Percentiles rank a stretch among this genome's conserved stretches.
phyloP scores from a whole-genome alignment of 2,329 filamentous ascomycete genomes.

The Tolypocladium paradoxum region DNA sequence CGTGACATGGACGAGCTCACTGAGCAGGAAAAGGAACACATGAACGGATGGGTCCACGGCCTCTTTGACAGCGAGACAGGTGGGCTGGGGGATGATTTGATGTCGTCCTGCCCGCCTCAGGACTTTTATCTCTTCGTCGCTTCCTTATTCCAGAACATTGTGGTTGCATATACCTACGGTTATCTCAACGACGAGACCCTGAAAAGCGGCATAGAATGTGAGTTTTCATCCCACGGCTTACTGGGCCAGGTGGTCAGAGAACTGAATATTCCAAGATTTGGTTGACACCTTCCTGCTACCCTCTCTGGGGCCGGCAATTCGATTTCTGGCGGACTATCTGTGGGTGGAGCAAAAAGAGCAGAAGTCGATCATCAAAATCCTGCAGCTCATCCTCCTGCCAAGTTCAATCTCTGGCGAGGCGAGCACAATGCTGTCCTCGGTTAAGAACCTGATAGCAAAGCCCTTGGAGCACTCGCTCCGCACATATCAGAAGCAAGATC shows the following conservation, averaged over 20 bases:
- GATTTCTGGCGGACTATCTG: conserved; percentile 60
- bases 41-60: conserved; percentile 66
- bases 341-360: conserved; percentile 57
- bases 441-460: conserved; percentile 61
- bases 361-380: conserved; percentile 57
- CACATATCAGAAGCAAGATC: conserved; percentile 54
- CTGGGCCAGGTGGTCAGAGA: background rate
- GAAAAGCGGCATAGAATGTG: conserved; percentile 67
- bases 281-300: conserved; percentile 74
- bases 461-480: conserved; percentile 57
- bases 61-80: conserved; percentile 65
- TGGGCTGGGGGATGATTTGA: conserved; percentile 67
- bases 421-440: conserved; percentile 56
- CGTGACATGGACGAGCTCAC: conserved; percentile 49
- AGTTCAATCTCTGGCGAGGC: conserved; percentile 63
- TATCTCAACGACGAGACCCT: conserved; percentile 58
- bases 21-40: conserved; percentile 52
- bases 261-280: conserved; percentile 39
- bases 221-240: conserved; percentile 18
- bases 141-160: conserved; percentile 64
- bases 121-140: conserved; percentile 73
- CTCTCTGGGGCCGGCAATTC: conserved; percentile 61
- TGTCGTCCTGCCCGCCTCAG: conserved; percentile 72
- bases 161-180: conserved; percentile 56
- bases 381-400: conserved; percentile 62